A percentile compares a stretch with the other conserved stretches of the same genome.
These are phyloP conservation scores for Trypanosoma avium DNA, from an alignment of 208 protist genomes.

Conservation along the genomic window DNA sequence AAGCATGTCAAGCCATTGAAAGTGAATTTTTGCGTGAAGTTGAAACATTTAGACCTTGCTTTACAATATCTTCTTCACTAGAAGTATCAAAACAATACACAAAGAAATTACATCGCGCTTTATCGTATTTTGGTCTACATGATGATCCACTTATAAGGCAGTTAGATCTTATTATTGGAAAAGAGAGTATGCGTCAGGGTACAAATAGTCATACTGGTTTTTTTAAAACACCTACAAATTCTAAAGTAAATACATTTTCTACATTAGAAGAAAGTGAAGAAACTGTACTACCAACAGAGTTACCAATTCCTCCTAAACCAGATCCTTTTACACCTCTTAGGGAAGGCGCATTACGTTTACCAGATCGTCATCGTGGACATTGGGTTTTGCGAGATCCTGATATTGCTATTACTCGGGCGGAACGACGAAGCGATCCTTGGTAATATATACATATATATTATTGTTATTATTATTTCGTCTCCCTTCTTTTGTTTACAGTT, in stretches of 20 bases:
- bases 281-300: slow-evolving; percentile 69
- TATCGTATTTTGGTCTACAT: slow-evolving; percentile 75
- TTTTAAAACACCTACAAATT: slow-evolving; percentile 15
- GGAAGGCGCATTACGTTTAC: slow-evolving; percentile 52
- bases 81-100: slow-evolving; percentile 74
- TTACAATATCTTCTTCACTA: slow-evolving; percentile 76
- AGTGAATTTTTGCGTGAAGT: slow-evolving; percentile 79
- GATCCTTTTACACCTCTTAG: slow-evolving; percentile 41
- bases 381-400: slow-evolving; percentile 89
- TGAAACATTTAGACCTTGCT: slow-evolving; percentile 76
- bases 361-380: slow-evolving; percentile 66
- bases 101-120: slow-evolving; percentile 56
- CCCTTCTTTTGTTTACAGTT: too few species aligned
- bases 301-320: slow-evolving; percentile 71
- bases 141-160: slow-evolving; percentile 86
- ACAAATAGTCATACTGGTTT: slow-evolving; percentile 13
- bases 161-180: slow-evolving; percentile 72
- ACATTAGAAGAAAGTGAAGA: slow-evolving; percentile 51
- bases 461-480: too few species aligned
- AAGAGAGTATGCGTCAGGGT: slow-evolving; percentile 52
- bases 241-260: neutral
- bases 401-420: slow-evolving; percentile 79
- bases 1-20: slow-evolving; percentile 70
- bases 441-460: too few species aligned
- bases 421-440: slow-evolving; percentile 82